Percentiles rank a stretch among this genome's conserved stretches.
phyloP scores from a whole-genome alignment of 2,329 filamentous ascomycete genomes.

The Parastagonospora avenae region DNA sequence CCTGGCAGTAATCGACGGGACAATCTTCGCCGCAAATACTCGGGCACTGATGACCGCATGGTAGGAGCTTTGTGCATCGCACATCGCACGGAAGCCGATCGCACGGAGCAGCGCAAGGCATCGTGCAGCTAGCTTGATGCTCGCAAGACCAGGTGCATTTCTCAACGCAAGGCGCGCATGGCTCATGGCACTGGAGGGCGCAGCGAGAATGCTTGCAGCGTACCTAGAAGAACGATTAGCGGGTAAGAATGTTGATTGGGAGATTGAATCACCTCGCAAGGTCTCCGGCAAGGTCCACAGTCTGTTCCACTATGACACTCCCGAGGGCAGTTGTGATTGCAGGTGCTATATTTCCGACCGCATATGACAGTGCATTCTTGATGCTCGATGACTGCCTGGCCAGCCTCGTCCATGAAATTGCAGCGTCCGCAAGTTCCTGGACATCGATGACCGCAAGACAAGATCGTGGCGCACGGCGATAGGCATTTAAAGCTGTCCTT shows the following conservation, averaged over 20 bases:
- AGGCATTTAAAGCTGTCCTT: slow-evolving; percentile 54
- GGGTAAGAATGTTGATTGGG: not conserved
- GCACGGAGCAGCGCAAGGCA: slow-evolving; percentile 44
- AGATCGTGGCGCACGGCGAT: slow-evolving; percentile 51
- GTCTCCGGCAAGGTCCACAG: slow-evolving; percentile 26
- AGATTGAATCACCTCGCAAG: slow-evolving; percentile 27
- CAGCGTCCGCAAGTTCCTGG: slow-evolving; percentile 49
- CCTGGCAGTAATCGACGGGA: slow-evolving; percentile 26
- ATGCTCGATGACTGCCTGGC: slow-evolving; percentile 11
- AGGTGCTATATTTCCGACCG: slow-evolving; percentile 32
- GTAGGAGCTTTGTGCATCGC: slow-evolving; percentile 31
- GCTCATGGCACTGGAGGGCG: slow-evolving; percentile 31
- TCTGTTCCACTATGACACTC: slow-evolving; percentile 32
- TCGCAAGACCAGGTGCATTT: slow-evolving; percentile 42
- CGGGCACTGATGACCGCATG: slow-evolving; percentile 41
- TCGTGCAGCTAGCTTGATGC: slow-evolving; percentile 39
- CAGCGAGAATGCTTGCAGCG: slow-evolving; percentile 38
- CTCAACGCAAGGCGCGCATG: slow-evolving; percentile 42
- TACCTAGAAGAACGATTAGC: slow-evolving; percentile 21
- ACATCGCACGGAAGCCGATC: slow-evolving; percentile 36
- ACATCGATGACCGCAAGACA: slow-evolving; percentile 66
- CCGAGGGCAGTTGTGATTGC: slow-evolving; percentile 33
- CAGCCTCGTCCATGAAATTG: slow-evolving; percentile 40
- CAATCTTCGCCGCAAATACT: slow-evolving; percentile 39
- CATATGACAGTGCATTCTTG: slow-evolving; percentile 27